Base-by-base conservation (phyloP, 2,329 filamentous ascomycete genomes). In the Lizonia empirigonia region DNA sequence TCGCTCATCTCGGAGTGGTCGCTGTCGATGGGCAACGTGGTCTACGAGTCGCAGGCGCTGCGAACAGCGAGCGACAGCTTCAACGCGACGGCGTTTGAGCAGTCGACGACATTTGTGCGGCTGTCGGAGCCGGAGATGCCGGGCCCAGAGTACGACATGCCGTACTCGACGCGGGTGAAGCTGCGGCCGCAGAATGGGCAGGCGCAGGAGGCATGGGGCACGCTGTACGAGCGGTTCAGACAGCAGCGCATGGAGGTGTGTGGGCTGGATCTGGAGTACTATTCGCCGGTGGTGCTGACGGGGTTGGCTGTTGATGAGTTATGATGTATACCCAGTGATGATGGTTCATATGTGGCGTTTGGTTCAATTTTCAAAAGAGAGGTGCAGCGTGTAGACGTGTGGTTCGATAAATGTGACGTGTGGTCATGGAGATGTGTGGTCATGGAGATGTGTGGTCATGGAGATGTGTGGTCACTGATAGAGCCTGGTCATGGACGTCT, bases 171-270 rank as follows among this genome's bases (percentile, higher is more conserved):
- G 35, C 71, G 74, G 39, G 68, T 74, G 9, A 68, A 63, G 26
- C 68, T 78, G 22, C 64, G 77, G 41, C 78, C 78, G n/a, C 63
- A 68, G 55, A 75, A 78, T 44, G 72, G 73, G 36, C 73, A 79
- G 48, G 77, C 77, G 7, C 71, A 78, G 50, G 75, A 74, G 64
- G 71, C 74, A 22, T 82, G 80, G 78, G 78, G 77, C 56, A 74
- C 68, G 44, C 62, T 81, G 50, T 82, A 82, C 56, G 77, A 77
- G 29, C 63, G 69, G 26, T 82, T 79, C 62, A 75, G 78, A 37
- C 75, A 78, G 56, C 73, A 72, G 58, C 71, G 80, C 46, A 79
- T 79, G 74, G 78, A 81, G 49, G 74, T 81, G 40, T 82, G 80
- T 63, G 79, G 79, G 40, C 65, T 82, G 53, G 79, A 81, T 57